Conservation (phyloP, 2,329 filamentous ascomycete genomes). For the Colletotrichum tofieldiae region DNA sequence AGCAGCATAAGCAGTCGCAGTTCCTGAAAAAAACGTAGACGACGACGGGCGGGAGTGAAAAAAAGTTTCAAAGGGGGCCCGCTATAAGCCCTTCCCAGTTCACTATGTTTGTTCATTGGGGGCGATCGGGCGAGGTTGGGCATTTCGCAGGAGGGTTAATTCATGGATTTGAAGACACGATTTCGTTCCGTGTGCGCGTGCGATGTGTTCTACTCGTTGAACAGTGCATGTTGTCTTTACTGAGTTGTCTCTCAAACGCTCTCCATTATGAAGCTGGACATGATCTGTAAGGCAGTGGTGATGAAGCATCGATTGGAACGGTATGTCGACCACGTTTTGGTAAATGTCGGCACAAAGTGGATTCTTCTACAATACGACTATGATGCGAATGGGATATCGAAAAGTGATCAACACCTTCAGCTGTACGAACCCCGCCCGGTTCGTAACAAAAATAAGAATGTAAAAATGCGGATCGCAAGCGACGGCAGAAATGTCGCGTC, state of each 20-base stretch:
- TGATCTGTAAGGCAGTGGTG: too few relatives aligned
- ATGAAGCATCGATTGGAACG: not conserved
- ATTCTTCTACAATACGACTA: slow-evolving; percentile 34
- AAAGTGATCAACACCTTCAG: slow-evolving; percentile 37
- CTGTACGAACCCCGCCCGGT: slow-evolving; percentile 21
- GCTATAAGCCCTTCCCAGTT: slow-evolving; percentile 30
- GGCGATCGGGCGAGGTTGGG: slow-evolving; percentile 36
- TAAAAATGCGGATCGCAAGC: slow-evolving; percentile 34
- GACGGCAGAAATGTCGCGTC: slow-evolving; percentile 24
- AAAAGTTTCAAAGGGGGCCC: slow-evolving; percentile 16
- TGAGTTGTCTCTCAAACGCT: not conserved
- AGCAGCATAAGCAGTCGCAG: not conserved
- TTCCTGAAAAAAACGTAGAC: slow-evolving; percentile 10
- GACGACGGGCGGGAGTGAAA: slow-evolving; percentile 13
- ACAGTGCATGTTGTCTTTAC: not conserved
- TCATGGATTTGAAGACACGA: slow-evolving; percentile 38
- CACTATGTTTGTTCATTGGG: slow-evolving; percentile 31
- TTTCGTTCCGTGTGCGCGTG: too few relatives aligned
- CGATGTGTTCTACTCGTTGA: not conserved
- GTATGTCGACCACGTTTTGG: not conserved
- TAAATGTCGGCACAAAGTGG: not conserved
- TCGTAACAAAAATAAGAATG: slow-evolving; percentile 7
- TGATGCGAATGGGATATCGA: slow-evolving; percentile 31
- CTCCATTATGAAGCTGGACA: not conserved
- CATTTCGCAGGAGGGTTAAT: slow-evolving; percentile 39